These are phyloP conservation scores for Citrus inodora DNA, from an alignment of 345 rosid species.

Conservation along the genomic window DNA sequence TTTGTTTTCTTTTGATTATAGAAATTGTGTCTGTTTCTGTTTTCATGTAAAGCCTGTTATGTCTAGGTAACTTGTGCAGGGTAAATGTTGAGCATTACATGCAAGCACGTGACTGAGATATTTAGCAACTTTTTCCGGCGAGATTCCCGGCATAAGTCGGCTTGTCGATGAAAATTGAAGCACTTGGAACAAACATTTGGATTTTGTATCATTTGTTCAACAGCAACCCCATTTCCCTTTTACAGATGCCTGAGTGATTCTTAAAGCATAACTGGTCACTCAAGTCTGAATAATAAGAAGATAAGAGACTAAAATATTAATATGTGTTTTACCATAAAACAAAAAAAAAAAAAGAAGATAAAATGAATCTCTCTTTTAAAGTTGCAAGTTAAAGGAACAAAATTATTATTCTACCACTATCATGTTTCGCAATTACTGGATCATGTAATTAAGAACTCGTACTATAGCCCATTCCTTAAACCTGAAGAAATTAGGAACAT, in stretches of 20 bases:
- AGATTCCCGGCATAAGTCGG: conserved; percentile 16
- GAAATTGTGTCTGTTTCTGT: background rate
- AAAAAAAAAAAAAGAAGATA: background rate
- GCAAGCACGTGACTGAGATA: conserved; percentile 6
- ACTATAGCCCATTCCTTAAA: background rate
- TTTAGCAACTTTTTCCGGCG: conserved; percentile 10
- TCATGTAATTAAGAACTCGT: background rate
- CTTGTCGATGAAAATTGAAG: conserved; percentile 8
- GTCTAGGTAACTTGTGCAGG: background rate
- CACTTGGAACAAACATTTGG: background rate
- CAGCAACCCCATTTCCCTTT: background rate
- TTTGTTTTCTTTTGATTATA: background rate
- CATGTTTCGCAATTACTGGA: background rate
- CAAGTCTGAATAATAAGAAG: no score
- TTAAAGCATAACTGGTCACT: no score
- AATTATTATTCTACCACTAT: background rate
- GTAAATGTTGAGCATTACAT: background rate
- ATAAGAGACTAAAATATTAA: no score
- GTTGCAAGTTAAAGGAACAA: background rate
- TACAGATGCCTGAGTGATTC: background rate
- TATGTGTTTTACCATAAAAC: no score
- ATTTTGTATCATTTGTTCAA: background rate
- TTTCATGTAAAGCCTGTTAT: background rate
- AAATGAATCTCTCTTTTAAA: background rate
- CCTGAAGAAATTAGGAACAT: background rate